These are phyloP conservation scores for Sistotremastrum niveocremeum DNA, from an alignment of 768 basidiomycete species.

Conservation along the genomic window DNA sequence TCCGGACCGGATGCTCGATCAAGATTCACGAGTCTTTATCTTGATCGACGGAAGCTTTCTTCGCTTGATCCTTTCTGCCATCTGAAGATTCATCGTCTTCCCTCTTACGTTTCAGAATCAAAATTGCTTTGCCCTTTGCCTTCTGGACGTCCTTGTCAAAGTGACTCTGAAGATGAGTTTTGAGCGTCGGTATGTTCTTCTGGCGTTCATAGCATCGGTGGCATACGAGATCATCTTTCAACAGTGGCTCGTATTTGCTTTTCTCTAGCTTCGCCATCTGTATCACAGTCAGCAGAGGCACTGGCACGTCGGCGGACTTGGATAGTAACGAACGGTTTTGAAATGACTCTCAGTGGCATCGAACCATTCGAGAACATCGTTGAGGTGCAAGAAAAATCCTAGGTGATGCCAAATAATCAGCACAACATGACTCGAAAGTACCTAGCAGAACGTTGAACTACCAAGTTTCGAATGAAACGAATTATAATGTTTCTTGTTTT, in stretches of 20 bases:
- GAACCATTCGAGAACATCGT: constrained; percentile 74
- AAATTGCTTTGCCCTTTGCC: neutral
- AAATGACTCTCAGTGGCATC: constrained; percentile 48
- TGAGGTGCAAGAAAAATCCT: constrained; percentile 71
- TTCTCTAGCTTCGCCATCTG: constrained; percentile 43
- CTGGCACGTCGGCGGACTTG: neutral
- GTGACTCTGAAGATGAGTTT: constrained; percentile 63
- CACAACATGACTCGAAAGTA: too few relatives aligned
- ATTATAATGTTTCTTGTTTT: constrained; percentile 85
- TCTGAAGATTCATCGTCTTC: neutral
- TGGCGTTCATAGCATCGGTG: constrained; percentile 50
- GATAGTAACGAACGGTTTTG: constrained; percentile 26
- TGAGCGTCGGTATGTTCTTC: constrained; percentile 64
- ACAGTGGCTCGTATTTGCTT: constrained; percentile 43
- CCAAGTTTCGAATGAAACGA: constrained; percentile 66
- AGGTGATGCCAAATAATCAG: too few relatives aligned
- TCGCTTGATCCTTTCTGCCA: neutral
- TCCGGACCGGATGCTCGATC: too few relatives aligned
- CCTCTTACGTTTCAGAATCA: neutral
- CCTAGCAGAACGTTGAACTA: too few relatives aligned
- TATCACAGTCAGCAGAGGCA: constrained; percentile 3
- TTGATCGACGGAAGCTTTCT: neutral
- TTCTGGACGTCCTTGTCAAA: constrained; percentile 36
- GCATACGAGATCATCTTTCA: constrained; percentile 58
- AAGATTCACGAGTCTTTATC: neutral